Conservation (phyloP, 352 stramenopile genomes). For the Phytophthora multivora region DNA sequence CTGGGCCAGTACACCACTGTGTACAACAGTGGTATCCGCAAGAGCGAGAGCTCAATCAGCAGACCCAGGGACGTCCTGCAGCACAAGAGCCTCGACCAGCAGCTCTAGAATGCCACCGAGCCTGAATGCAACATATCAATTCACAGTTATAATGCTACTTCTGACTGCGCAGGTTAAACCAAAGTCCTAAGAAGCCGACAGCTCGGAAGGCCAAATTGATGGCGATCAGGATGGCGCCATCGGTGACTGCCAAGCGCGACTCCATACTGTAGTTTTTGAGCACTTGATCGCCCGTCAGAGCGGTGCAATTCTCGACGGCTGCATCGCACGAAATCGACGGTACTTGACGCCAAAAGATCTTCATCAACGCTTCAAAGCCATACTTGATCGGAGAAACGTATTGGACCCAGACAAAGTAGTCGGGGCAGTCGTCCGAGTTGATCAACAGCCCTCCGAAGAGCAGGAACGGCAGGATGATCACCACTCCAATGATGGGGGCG, state of each 20-base stretch:
- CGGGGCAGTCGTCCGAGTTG: slow-evolving; percentile 42
- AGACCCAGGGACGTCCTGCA: no score
- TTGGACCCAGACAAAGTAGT: slow-evolving; percentile 51
- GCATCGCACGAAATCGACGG: slow-evolving; percentile 39
- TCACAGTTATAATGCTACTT: no score
- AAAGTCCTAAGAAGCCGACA: slow-evolving; percentile 29
- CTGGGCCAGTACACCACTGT: no score
- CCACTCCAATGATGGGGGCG: slow-evolving; percentile 38
- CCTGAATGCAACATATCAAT: no score
- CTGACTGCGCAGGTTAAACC: slow-evolving; percentile 16
- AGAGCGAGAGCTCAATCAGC: no score
- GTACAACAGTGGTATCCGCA: no score
- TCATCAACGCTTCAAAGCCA: slow-evolving; percentile 53
- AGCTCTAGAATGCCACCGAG: no score
- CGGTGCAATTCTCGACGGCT: slow-evolving; percentile 29
- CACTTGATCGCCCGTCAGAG: slow-evolving; percentile 31
- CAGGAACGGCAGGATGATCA: slow-evolving; percentile 47
- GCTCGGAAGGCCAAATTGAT: slow-evolving; percentile 38
- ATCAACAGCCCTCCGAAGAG: slow-evolving; percentile 52
- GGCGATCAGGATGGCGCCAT: slow-evolving; percentile 23
- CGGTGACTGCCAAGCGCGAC: slow-evolving; percentile 8
- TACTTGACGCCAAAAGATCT: slow-evolving; percentile 49
- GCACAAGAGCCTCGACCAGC: no score
- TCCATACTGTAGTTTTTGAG: slow-evolving; percentile 36
- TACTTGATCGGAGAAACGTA: slow-evolving; percentile 57